Evolutionary conservation across 2,329 filamentous ascomycete species (phyloP).

Genomic region (Monilinia fructigena): DNA sequence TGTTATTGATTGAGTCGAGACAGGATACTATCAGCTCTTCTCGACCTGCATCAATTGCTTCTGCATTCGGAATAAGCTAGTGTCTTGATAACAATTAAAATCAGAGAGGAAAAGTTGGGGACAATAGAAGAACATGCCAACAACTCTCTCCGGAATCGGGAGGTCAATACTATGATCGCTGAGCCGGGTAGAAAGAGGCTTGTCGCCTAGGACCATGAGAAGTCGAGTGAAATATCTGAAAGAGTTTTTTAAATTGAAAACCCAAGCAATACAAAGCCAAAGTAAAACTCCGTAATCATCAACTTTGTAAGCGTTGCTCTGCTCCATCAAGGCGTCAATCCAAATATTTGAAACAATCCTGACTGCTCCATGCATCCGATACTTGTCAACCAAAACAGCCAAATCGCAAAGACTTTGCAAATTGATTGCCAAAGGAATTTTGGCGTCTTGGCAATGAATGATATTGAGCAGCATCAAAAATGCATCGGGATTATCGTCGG

Average conservation of each 20-base stretch:
- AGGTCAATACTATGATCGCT: not conserved
- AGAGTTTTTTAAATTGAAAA: not conserved
- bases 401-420: not conserved
- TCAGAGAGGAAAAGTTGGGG: not conserved
- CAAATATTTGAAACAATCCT: not conserved
- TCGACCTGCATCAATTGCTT: not conserved
- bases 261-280: not conserved
- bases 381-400: not conserved
- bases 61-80: not conserved
- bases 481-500: not conserved
- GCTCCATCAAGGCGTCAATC: not conserved
- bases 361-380: not conserved
- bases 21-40: not conserved
- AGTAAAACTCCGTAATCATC: not conserved
- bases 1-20: not conserved
- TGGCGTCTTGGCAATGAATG: not conserved
- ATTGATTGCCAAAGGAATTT: not conserved
- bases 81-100: not conserved
- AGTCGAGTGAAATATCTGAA: not conserved
- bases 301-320: not conserved
- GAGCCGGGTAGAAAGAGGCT: not conserved
- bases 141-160: not conserved
- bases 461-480: not conserved
- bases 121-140: not conserved
- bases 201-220: not conserved